These are phyloP conservation scores for Didymella pomorum DNA, from an alignment of 2,329 filamentous ascomycete species.

Conservation along the genomic window DNA sequence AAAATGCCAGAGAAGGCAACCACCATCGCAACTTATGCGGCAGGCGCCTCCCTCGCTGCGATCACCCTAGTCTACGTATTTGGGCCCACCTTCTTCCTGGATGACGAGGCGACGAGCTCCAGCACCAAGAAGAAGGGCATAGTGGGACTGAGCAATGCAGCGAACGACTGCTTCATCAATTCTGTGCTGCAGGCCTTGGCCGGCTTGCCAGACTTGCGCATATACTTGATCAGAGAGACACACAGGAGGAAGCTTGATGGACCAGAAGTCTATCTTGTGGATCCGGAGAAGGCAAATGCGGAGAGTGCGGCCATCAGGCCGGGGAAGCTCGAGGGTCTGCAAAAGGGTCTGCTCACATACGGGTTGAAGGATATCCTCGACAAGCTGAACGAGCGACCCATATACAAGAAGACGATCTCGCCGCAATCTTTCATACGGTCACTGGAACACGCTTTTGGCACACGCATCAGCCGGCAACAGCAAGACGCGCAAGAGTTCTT, in stretches of 20 bases:
- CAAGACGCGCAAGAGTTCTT: constrained; percentile 98
- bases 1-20: constrained; percentile 82
- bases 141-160: constrained; percentile 85
- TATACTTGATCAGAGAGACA: constrained; percentile 91
- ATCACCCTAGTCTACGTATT: constrained; percentile 97
- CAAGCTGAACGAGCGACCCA: constrained; percentile 88
- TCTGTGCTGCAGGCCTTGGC: constrained; percentile 93
- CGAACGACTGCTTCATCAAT: constrained; percentile 88
- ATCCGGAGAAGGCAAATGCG: constrained; percentile 59
- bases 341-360: constrained; percentile 82
- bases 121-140: constrained; percentile 76
- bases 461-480: constrained; percentile 90
- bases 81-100: constrained; percentile 94
- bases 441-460: constrained; percentile 85
- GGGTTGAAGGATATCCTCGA: constrained; percentile 94
- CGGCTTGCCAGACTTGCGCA: constrained; percentile 83
- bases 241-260: constrained; percentile 85
- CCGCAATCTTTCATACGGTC: constrained; percentile 83
- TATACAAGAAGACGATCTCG: constrained; percentile 92
- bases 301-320: constrained; percentile 50
- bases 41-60: constrained; percentile 91
- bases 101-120: constrained; percentile 73
- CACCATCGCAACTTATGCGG: constrained; percentile 90
- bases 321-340: constrained; percentile 67
- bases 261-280: constrained; percentile 73